Base-by-base conservation (phyloP, 371 early-diverging fungal genomes). In the Cokeromyces recurvatus region DNA sequence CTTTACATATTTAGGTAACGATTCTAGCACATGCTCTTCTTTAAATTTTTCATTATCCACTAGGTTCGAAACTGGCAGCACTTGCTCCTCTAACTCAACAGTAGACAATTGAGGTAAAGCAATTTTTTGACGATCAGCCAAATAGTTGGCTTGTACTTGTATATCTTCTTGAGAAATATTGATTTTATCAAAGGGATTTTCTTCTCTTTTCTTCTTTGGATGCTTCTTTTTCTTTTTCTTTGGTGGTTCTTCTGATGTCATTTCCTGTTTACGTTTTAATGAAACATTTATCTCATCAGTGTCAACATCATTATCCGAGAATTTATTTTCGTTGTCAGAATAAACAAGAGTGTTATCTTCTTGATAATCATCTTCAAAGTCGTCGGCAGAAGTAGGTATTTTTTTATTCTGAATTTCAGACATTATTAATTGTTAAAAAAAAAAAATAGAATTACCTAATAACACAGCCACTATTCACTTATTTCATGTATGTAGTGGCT, bases 341-440 rank as follows among this genome's bases (percentile, higher is more conserved):
- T 62, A 61, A 19, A 71, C 54, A n/a, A 47, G 12, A 14, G 59
- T 57, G 24, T 69, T 71, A 32, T 82, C 83, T 11, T 68, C 62
- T 25, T 69, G 69, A 48, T 82, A 86, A 53, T 83, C 86, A 49
- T 86, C 84, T 39, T 82, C 83, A 27, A 86, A 66, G 7, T 76
- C 78, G 47, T 85, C 86, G 23, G 77, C 84, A n/a, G 79, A 61
- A 6, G 59, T 27, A 43, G 48, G 22, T 32, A n/a, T n/a, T n/a
- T n/a, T n/a, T n/a, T n/a, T n/a, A n/a, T n/a, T n/a, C n/a, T n/a
- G 43, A 46, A 24, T 59, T 46, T 29, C 29, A 29, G 29, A 29
- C 29, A 29, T 29, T 29, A 11, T 29, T 29, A n/a, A n/a, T n/a
- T n/a, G n/a, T n/a, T n/a, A n/a, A n/a, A n/a, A n/a, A n/a, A n/a